Conservation (phyloP, 192 early-diverging fungal genomes). For the Umbelopsis ramanniana region DNA sequence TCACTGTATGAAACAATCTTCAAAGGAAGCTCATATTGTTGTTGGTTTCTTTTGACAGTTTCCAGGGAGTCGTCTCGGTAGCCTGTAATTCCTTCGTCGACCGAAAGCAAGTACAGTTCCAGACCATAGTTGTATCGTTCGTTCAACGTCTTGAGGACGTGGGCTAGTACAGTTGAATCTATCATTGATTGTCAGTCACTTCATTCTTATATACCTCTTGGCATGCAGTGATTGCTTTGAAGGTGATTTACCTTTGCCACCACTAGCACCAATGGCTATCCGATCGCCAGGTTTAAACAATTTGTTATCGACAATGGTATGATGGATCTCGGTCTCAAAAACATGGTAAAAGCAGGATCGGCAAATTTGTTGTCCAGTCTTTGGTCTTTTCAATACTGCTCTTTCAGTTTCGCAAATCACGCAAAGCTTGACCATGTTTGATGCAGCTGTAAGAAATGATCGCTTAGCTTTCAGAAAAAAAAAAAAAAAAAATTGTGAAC, state of each 20-base stretch:
- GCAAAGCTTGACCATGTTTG: slow-evolving; percentile 63
- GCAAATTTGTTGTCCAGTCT: slow-evolving; percentile 90
- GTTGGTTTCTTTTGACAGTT: slow-evolving; percentile 95
- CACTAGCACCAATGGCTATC: slow-evolving; percentile 95
- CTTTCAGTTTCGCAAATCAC: slow-evolving; percentile 67
- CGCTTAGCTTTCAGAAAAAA: neutral
- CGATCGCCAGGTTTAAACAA: slow-evolving; percentile 87
- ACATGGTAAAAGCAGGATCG: slow-evolving; percentile 89
- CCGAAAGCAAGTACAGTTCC: slow-evolving; percentile 87
- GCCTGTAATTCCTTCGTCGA: slow-evolving; percentile 98
- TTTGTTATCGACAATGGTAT: slow-evolving; percentile 82
- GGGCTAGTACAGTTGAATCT: slow-evolving; percentile 96
- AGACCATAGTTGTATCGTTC: slow-evolving; percentile 91
- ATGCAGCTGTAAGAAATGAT: neutral
- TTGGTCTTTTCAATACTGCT: slow-evolving; percentile 91
- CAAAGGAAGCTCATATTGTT: slow-evolving; percentile 92
- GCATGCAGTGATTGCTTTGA: neutral
- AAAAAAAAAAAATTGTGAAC: slow-evolving; percentile 1
- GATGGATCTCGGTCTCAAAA: slow-evolving; percentile 93
- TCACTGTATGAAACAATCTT: slow-evolving; percentile 94
- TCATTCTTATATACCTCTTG: neutral
- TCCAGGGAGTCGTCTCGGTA: slow-evolving; percentile 98
- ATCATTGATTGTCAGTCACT: neutral
- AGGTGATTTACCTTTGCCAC: slow-evolving; percentile 74
- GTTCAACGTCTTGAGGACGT: slow-evolving; percentile 93